Base-by-base conservation (phyloP, 1,284 basidiomycete species). In the Pseudozyma tsukubaensis region DNA sequence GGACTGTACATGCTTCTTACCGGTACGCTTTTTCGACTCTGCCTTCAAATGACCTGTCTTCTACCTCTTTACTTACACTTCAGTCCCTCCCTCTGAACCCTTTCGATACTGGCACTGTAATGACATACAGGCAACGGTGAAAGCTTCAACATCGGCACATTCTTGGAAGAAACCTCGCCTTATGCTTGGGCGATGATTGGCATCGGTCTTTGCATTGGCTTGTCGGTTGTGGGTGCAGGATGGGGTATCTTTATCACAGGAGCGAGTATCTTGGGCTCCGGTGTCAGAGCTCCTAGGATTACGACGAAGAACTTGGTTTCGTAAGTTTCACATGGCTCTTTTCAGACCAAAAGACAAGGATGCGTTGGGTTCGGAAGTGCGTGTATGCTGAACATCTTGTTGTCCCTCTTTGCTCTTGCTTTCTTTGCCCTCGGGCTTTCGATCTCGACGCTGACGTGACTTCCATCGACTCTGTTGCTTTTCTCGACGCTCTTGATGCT, bases 221-320 rank as follows among this genome's bases (percentile, higher is more conserved):
- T 99, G 49, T 94, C 92, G 79, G 95, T 97, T 7, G 86, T 94
- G 6, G 97, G 96, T 64, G 96, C 96, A 49, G 96, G 92, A 86
- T 98, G 96, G 96, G 96, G 96, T 59, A 99, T 99, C 86, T 95
- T 97, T 87, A 88, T 98, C 69, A 98, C 96, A 2, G 96, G 96
- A 59, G 87, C 95, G 19, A 95, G 93, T 32, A 96, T 99, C 77
- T 88, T 99, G 21, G 96, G 96, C 66, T 96, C 94, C 81, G 95
- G 96, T 84, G 94, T 99, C 13, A 88, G 95, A 43, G 89, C 94
- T 50, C 96, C 97, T 11, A 89, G 97, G 71, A 99, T 99, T 76
- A 90, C 92, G 54, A 98, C 96, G 39, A 99, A 99, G 89, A 99
- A 99, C 85, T 86, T 99, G 85, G 97, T 98, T 81, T 95, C 93